phyloP scores from a whole-genome alignment of 176 grass and related monocot genomes.

The Puccinellia tenuiflora region DNA sequence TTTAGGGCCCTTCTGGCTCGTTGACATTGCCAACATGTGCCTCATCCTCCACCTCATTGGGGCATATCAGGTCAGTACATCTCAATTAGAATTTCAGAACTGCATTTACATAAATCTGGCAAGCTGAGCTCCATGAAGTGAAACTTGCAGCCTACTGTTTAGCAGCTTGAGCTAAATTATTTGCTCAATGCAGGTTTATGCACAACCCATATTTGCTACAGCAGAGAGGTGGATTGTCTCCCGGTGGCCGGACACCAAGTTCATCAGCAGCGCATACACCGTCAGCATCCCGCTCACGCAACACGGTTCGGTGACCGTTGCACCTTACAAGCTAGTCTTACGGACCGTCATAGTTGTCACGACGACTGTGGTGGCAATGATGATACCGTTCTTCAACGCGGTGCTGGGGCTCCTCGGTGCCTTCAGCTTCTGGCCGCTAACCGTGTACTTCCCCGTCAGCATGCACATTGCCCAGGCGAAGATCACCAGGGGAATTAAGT shows the following conservation, averaged over 20 bases:
- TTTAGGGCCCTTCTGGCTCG: conserved; percentile 67
- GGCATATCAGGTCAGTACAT: conserved; percentile 66
- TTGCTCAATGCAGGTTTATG: conserved; percentile 46
- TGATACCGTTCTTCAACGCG: conserved; percentile 83
- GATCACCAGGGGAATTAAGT: conserved; percentile 45
- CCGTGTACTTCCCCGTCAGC: conserved; percentile 75
- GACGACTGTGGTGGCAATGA: conserved; percentile 67
- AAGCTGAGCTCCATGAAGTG: background rate
- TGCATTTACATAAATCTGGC: background rate
- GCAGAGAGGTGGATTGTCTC: conserved; percentile 38
- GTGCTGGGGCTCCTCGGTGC: conserved; percentile 75
- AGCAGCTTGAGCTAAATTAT: background rate
- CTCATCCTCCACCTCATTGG: conserved; percentile 70
- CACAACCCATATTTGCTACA: conserved; percentile 64
- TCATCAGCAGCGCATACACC: conserved; percentile 56
- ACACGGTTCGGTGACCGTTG: conserved; percentile 36
- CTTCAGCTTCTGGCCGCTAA: conserved; percentile 82
- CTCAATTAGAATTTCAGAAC: background rate
- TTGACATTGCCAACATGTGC: conserved; percentile 68
- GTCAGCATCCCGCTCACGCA: conserved; percentile 37
- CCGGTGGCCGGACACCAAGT: conserved; percentile 63
- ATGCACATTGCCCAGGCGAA: conserved; percentile 67
- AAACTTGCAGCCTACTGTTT: background rate
- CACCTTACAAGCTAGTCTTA: conserved; percentile 44
- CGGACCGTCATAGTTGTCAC: conserved; percentile 41